Percentiles rank a stretch among this genome's conserved stretches.
Conservation (phyloP, 495 filamentous ascomycete genomes). For the Aspergillus ellipticus region DNA sequence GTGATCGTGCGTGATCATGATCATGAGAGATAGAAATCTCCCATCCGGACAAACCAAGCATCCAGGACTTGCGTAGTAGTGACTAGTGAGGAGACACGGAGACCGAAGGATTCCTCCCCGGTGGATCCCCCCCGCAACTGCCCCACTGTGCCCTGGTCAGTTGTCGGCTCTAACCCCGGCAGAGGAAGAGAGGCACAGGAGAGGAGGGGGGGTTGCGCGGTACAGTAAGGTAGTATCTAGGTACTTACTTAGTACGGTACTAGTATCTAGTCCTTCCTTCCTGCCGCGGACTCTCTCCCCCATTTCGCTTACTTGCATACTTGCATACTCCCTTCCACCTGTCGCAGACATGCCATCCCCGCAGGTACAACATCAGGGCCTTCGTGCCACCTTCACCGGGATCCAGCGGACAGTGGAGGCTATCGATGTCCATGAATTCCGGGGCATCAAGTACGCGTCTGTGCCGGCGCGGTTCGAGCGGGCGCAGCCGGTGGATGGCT, state of each 20-base stretch:
- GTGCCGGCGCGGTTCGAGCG: slow-evolving; percentile 37
- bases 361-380: slow-evolving; percentile 21
- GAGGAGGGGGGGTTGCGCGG: too few relatives aligned
- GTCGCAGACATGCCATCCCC: slow-evolving; percentile 22
- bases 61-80: background rate
- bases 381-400: slow-evolving; percentile 35
- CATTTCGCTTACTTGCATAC: background rate
- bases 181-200: too few relatives aligned
- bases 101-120: background rate
- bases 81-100: too few relatives aligned
- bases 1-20: too few relatives aligned
- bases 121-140: slow-evolving; percentile 27
- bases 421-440: slow-evolving; percentile 27
- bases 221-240: too few relatives aligned
- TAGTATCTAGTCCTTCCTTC: too few relatives aligned
- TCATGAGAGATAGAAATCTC: too few relatives aligned
- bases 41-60: too few relatives aligned
- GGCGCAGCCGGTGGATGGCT: slow-evolving; percentile 22
- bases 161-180: too few relatives aligned
- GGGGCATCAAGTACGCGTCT: slow-evolving; percentile 36
- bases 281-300: background rate
- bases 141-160: slow-evolving; percentile 24
- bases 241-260: too few relatives aligned
- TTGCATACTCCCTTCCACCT: background rate
- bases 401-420: slow-evolving; percentile 14